phyloP scores from a whole-genome alignment of 2,329 filamentous ascomycete genomes.

The Dactylellina drechsleri region DNA sequence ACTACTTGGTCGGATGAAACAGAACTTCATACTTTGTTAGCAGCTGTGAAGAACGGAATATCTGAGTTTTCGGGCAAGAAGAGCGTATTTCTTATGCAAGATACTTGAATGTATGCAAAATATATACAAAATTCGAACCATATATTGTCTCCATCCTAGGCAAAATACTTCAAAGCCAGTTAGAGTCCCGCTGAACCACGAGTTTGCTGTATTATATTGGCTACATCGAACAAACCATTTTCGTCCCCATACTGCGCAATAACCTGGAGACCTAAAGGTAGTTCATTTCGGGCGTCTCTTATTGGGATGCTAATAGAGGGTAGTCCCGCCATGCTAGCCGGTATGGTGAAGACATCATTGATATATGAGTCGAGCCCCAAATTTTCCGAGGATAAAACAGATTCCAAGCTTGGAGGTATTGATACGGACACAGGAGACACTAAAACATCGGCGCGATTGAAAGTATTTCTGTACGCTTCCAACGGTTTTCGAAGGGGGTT shows the following conservation, averaged over 20 bases:
- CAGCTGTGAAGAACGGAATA: conserved; percentile 83
- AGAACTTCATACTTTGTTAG: conserved; percentile 73
- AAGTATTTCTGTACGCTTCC: conserved; percentile 67
- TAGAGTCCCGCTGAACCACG: not conserved
- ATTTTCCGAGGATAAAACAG: conserved; percentile 63
- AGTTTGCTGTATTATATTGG: conserved; percentile 63
- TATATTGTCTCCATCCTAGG: no score
- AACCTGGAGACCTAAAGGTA: conserved; percentile 74
- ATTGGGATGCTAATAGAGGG: conserved; percentile 87
- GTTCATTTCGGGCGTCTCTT: conserved; percentile 59
- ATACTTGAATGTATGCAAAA: conserved; percentile 60
- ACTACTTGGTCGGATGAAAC: conserved; percentile 86
- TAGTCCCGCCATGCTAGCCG: conserved; percentile 88
- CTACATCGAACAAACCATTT: conserved; percentile 70
- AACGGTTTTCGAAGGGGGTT: conserved; percentile 72
- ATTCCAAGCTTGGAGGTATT: conserved; percentile 72
- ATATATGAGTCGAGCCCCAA: conserved; percentile 78
- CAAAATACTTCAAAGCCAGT: no score
- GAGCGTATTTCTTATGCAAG: conserved; percentile 84
- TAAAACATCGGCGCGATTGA: conserved; percentile 80
- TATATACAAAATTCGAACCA: no score
- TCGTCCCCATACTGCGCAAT: conserved; percentile 87
- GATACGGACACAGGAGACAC: conserved; percentile 88
- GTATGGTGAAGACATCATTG: conserved; percentile 96
- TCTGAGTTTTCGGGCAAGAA: conserved; percentile 87